Evolutionary conservation across 345 rosid genomes (phyloP), one percentile per base, ranked within the genome.

Genomic region (Dipteronia dyeriana): DNA sequence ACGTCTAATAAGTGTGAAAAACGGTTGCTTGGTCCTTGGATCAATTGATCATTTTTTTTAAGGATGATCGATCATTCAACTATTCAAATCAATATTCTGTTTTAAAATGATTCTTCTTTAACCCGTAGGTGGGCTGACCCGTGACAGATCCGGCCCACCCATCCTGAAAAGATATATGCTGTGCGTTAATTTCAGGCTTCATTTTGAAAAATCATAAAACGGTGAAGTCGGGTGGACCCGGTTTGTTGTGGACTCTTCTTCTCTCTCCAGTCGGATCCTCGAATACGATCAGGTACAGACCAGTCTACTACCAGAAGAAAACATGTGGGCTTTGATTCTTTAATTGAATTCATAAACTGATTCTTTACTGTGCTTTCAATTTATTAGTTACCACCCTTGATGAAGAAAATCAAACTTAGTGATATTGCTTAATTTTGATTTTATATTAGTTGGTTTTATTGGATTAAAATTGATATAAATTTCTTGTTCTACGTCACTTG

Each of bases 181-280:
- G 47, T 26, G 77, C 77, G 77, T 75, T n/a, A 26, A 11, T n/a
- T 51, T 75, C 54, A 75, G 63, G 77, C 77, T 64, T 29, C 13
- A 45, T 43, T 45, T 29, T 9, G 20, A 57, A 5, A 17, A 59
- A 63, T 45, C 16, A 74, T 45, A 73, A 11, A 63, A 10, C 3
- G n/a, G n/a, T 65, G 45, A 64, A 75, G 7, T 19, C 62, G 77
- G 70, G 77, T 47, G 31, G 49, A 63, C 69, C 77, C 77, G 25
- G n/a, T 74, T 63, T 19, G 16, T 9, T 17, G 31, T 62, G 76
- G 68, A 65, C 53, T 26, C 69, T 62, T 67, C 69, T 62, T 74
- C 76, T 17, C 45, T 75, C 31, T 49, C n/a, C 45, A 64, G 16
- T 7, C 49, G 70, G 45, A 41, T 41, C 70, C 64, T 49, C 70